Evolutionary conservation across 106 monocot species (phyloP), one percentile per base, ranked within the genome.

Genomic region (Apostasia ramifera): DNA sequence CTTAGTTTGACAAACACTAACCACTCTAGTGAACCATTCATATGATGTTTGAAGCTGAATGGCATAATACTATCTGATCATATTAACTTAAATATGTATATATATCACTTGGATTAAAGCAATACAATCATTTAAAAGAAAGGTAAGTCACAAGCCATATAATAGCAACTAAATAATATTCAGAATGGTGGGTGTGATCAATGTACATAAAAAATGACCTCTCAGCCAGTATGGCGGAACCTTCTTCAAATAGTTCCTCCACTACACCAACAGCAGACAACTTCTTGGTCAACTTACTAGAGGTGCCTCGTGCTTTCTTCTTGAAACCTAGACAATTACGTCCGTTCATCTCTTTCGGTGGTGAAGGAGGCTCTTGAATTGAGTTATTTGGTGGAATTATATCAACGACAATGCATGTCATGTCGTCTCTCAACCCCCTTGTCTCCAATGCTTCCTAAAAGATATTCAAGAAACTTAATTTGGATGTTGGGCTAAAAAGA

Each of bases 191-290:
- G 10, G 10, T 6, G 10, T 10, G 10, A 6, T 10, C 11, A 8
- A 67, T 40, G 4, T 70, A 44, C 3, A 66, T 11, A 1, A 11
- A 43, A 48, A 67, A 71, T 46, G 40, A 93, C 98, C 98, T 90
- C 71, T 99, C 98, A 12, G 98, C 78, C 44, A 99, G 85, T 90
- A 93, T 98, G 13, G 98, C 98, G 43, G 98, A 99, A 76, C 98
- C 98, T 93, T 99, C 98, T 81, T 99, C 98, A 75, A 99, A 99
- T 70, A 99, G 59, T 68, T 99, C 98, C 69, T 99, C 98, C 2
- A 99, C 93, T 26, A 86, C 81, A 67, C 87, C 81, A 38, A 81
- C 77, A 44, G 84, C 78, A 85, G 87, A 81, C 26, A 84, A 67
- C 55, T 83, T 89, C 69, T 85, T 93, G 11, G 87, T 74, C 37